A percentile compares a stretch with the other conserved stretches of the same genome.
phyloP scores from a whole-genome alignment of 2,329 filamentous ascomycete species.

The Ilyonectria mors-panacis region DNA sequence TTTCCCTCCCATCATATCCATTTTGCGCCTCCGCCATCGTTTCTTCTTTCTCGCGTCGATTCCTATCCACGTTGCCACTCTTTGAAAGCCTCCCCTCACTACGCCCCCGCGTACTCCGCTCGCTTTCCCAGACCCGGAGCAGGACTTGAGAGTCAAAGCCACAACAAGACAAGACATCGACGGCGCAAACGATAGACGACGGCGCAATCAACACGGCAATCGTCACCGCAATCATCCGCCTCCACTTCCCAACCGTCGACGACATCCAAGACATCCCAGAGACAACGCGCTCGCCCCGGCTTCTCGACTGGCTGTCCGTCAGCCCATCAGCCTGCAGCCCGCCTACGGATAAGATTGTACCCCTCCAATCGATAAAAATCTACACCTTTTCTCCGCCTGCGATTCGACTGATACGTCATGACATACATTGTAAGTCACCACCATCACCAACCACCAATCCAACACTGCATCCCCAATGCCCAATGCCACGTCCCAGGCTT shows the following conservation, averaged over 20 bases:
- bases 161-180: not conserved
- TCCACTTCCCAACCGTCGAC: not conserved
- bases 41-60: not conserved
- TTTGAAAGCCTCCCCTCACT: slow-evolving; percentile 10
- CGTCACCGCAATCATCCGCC: not conserved
- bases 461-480: slow-evolving; percentile 31
- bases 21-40: slow-evolving; percentile 6
- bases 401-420: slow-evolving; percentile 54
- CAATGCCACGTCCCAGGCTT: slow-evolving; percentile 34
- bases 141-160: not conserved
- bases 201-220: not conserved
- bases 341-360: slow-evolving; percentile 26
- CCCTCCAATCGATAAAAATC: slow-evolving; percentile 38
- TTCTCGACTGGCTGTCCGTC: not conserved
- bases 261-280: not conserved
- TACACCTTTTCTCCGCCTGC: slow-evolving; percentile 26
- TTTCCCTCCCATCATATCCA: slow-evolving; percentile 13
- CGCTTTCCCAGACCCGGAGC: slow-evolving; percentile 1
- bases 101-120: slow-evolving; percentile 21
- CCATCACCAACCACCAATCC: slow-evolving; percentile 33
- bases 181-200: slow-evolving; percentile 1
- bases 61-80: not conserved
- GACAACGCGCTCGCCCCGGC: not conserved
- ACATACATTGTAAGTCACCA: slow-evolving; percentile 57
- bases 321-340: slow-evolving; percentile 2